Base-by-base conservation (phyloP, 208 protist species). In the Zelonia costaricensis region DNA sequence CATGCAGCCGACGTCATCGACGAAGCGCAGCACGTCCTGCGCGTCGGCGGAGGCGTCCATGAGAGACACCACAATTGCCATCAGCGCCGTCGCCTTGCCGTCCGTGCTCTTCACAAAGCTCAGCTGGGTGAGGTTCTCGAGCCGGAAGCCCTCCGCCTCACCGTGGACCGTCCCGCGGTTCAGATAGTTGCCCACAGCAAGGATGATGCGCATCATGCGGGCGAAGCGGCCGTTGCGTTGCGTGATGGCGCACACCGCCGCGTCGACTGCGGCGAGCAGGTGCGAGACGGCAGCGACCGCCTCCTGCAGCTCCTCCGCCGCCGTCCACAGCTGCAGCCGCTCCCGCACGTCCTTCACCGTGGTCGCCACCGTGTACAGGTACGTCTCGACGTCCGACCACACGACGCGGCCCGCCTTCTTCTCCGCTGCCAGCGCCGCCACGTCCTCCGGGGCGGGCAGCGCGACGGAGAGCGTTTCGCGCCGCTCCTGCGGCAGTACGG, bases 151-250 rank as follows among this genome's bases (percentile, higher is more conserved):
- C 23, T 60, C 47, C 1, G 87, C 84, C 54, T 82, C 71, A 9
- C 66, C 81, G 74, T 93, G 69, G 8, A 69, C 28, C n/a, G 81
- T 91, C 44, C 78, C 81, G 2, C 71, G 58, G 38, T 93, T 93
- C 59, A 93, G 71, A 55, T 83, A 84, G 64, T 93, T 93, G 15
- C 87, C 87, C 6, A 91, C 43, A 28, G 76, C 71, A 4, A 88
- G 61, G 16, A 89, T 65, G 13, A 64, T 23, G 20, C 78, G 83
- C 53, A 93, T 64, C 44, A 89, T 66, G 13, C 62, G 46, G 1
- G 81, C 77, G 56, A 93, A 74, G 33, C 65, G 74, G n/a, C 81
- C 75, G 49, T 69, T 66, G 43, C 81, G 83, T 20, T 61, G 58
- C 5, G 82, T 82, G 39, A 90, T 55, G 27, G 53, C 57, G 10